These are phyloP conservation scores for Chrysosporium keratinophilum DNA, from an alignment of 2,329 filamentous ascomycete genomes.

Conservation along the genomic window DNA sequence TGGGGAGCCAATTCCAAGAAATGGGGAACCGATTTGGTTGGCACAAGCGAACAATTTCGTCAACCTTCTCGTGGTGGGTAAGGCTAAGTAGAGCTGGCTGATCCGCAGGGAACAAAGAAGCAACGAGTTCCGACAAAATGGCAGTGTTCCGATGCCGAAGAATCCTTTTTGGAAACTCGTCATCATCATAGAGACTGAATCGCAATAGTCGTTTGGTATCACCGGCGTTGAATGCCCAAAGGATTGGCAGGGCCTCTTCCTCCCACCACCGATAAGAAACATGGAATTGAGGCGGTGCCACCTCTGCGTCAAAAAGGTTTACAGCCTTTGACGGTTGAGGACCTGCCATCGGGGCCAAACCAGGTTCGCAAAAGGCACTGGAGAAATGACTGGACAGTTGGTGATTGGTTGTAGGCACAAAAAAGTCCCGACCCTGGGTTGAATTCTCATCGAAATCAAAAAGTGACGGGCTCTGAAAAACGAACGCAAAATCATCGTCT, in stretches of 20 bases:
- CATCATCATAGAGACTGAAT: slow-evolving; percentile 30
- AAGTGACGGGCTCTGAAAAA: neutral
- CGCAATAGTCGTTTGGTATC: slow-evolving; percentile 31
- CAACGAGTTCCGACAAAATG: slow-evolving; percentile 27
- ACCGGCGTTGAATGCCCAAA: slow-evolving; percentile 31
- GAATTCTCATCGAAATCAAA: neutral
- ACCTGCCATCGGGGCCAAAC: neutral
- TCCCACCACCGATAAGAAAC: slow-evolving; percentile 34
- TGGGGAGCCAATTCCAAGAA: slow-evolving; percentile 32
- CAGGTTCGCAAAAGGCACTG: neutral
- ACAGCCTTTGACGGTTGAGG: neutral
- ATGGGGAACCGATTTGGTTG: slow-evolving; percentile 19
- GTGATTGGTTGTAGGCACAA: neutral
- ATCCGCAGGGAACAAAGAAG: slow-evolving; percentile 22
- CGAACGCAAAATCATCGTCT: neutral
- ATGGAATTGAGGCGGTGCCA: slow-evolving; percentile 24
- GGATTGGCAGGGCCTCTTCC: slow-evolving; percentile 30
- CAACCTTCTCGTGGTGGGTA: slow-evolving; percentile 31
- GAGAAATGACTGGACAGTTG: neutral
- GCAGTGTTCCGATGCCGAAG: slow-evolving; percentile 27
- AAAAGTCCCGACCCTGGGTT: neutral
- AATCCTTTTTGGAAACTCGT: slow-evolving; percentile 27
- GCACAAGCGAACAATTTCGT: slow-evolving; percentile 31
- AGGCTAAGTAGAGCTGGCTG: slow-evolving; percentile 24
- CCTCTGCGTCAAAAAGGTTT: slow-evolving; percentile 5